Evolutionary conservation across 768 basidiomycete species (phyloP).

Genomic region (Sarcodon aspratus): DNA sequence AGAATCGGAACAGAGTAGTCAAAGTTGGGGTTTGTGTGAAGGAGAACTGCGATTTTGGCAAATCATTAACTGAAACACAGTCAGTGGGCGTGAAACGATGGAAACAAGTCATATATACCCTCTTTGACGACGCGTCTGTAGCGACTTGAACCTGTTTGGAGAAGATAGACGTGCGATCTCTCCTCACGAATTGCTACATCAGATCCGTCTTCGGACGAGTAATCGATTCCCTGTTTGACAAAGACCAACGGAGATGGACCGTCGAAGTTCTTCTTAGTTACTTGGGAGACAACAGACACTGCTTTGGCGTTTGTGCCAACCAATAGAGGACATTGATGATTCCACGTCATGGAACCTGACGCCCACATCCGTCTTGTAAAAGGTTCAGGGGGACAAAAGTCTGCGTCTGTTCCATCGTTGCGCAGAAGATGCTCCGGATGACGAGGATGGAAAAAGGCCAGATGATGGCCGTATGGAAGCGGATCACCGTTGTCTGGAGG

Average conservation of each 20-base stretch:
- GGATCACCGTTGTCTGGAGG: slow-evolving; percentile 29
- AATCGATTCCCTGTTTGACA: slow-evolving; percentile 52
- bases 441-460: slow-evolving; percentile 65
- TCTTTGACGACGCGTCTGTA: slow-evolving; percentile 21
- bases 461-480: slow-evolving; percentile 54
- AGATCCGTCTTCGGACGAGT: slow-evolving; percentile 29
- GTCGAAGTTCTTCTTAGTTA: slow-evolving; percentile 59
- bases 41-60: slow-evolving; percentile 45
- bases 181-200: slow-evolving; percentile 48
- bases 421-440: slow-evolving; percentile 45
- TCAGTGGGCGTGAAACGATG: background rate
- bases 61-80: slow-evolving; percentile 30
- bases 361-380: slow-evolving; percentile 81
- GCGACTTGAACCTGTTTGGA: slow-evolving; percentile 2
- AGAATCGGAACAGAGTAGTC: slow-evolving; percentile 76
- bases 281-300: slow-evolving; percentile 32
- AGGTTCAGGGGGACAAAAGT: slow-evolving; percentile 61
- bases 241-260: slow-evolving; percentile 61
- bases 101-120: slow-evolving; percentile 23
- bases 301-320: slow-evolving; percentile 44
- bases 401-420: slow-evolving; percentile 61
- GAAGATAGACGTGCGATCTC: slow-evolving; percentile 58
- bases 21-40: slow-evolving; percentile 57
- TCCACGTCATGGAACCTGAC: slow-evolving; percentile 58
- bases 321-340: slow-evolving; percentile 28